phyloP scores from a whole-genome alignment of 352 stramenopile species.

The Peronospora belbahrii region DNA sequence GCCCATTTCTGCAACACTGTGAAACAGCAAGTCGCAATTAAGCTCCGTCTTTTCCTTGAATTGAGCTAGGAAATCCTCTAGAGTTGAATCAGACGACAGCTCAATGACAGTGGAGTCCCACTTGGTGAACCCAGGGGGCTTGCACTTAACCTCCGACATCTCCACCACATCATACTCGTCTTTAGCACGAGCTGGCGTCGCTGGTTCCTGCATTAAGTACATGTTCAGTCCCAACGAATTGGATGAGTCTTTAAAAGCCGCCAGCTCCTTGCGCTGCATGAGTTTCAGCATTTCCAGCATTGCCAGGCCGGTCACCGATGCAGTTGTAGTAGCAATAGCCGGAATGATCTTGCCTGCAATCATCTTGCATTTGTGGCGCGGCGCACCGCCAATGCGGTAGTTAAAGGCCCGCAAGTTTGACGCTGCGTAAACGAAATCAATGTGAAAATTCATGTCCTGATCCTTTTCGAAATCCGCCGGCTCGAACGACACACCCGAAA shows the following conservation, averaged over 20 bases:
- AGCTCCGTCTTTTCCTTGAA: conserved; percentile 70
- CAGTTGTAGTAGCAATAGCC: conserved; percentile 99
- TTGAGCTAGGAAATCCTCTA: conserved; percentile 55
- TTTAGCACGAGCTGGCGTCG: conserved; percentile 75
- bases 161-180: conserved; percentile 89
- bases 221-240: conserved; percentile 90
- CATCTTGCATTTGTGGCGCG: conserved; percentile 92
- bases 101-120: conserved; percentile 86
- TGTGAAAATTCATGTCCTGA: conserved; percentile 92
- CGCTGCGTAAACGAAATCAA: conserved; percentile 96
- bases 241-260: conserved; percentile 88
- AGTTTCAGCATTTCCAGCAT: conserved; percentile 89
- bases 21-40: conserved; percentile 79
- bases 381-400: conserved; percentile 78
- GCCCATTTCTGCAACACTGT: conserved; percentile 65
- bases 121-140: conserved; percentile 85
- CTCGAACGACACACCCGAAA: conserved; percentile 56
- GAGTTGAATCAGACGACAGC: conserved; percentile 51
- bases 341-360: conserved; percentile 99
- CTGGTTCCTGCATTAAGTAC: conserved; percentile 89
- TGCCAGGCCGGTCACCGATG: conserved; percentile 96
- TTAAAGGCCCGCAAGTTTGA: conserved; percentile 94
- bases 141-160: conserved; percentile 84
- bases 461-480: conserved; percentile 97
- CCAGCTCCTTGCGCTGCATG: conserved; percentile 82